A percentile compares a stretch with the other conserved stretches of the same genome.
phyloP scores from a whole-genome alignment of 257 asterid species.

The Solanum chmielewskii region DNA sequence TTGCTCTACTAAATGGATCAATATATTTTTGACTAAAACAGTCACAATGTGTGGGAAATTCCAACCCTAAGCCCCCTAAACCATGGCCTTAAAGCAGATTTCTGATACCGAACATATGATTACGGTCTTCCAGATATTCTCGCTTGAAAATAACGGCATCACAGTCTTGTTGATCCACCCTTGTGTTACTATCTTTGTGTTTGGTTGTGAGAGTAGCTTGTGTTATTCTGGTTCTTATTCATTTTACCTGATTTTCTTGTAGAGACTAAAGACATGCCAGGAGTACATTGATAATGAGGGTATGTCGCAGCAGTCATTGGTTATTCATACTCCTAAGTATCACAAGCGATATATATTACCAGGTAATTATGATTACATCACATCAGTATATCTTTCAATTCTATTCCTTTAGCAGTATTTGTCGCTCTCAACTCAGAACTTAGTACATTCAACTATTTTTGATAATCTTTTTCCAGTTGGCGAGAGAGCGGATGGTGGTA shows the following conservation, averaged over 20 bases:
- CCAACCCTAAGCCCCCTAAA: neutral
- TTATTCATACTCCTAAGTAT: conserved; percentile 69
- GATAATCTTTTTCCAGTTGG: conserved; percentile 36
- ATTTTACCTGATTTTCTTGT: conserved; percentile 8
- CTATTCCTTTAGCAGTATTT: neutral
- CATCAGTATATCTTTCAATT: neutral
- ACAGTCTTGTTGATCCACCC: neutral
- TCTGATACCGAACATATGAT: neutral
- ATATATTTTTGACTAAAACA: neutral
- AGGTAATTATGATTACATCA: conserved; percentile 20
- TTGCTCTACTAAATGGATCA: neutral
- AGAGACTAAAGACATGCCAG: conserved; percentile 82
- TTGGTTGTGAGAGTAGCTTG: neutral
- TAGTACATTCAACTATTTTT: neutral
- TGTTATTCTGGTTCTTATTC: neutral
- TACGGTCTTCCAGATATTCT: neutral
- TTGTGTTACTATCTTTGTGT: neutral
- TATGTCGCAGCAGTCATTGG: conserved; percentile 76
- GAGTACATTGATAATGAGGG: conserved; percentile 85
- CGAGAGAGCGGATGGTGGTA: conserved; percentile 50
- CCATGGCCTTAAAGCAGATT: neutral
- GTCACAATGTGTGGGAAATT: neutral
- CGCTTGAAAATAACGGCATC: neutral
- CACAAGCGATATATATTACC: conserved; percentile 62
- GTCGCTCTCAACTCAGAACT: neutral